A percentile compares a stretch with the other conserved stretches of the same genome.
phyloP scores from a whole-genome alignment of 148 eudicot genomes.

The Camellia japonica region DNA sequence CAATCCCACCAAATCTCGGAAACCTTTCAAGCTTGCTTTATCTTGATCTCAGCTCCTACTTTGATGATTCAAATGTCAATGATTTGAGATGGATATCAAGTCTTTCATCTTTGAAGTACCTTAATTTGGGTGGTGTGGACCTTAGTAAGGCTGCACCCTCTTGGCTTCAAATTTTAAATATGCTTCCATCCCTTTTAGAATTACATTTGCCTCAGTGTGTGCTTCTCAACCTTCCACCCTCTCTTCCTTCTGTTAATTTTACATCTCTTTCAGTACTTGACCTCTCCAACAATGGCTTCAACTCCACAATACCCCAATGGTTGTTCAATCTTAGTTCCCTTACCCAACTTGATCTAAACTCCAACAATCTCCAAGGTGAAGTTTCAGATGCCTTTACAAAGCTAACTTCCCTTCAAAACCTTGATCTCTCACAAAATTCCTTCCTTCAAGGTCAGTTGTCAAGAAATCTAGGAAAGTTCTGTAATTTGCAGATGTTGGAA shows the following conservation, averaged over 20 bases:
- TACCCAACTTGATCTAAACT: neutral
- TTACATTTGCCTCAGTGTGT: slow-evolving; percentile 16
- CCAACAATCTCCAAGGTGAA: no score
- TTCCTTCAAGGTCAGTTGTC: neutral
- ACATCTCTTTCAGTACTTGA: slow-evolving; percentile 21
- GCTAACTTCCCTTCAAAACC: no score
- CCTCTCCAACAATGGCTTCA: slow-evolving; percentile 22
- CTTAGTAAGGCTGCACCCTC: neutral
- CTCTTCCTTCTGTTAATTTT: slow-evolving; percentile 15
- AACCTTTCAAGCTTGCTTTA: neutral
- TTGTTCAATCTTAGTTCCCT: slow-evolving; percentile 20
- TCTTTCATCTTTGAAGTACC: slow-evolving; percentile 7
- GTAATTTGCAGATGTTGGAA: neutral
- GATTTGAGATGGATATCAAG: neutral
- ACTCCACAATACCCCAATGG: slow-evolving; percentile 25
- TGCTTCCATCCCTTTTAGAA: slow-evolving; percentile 17
- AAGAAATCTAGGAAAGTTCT: neutral
- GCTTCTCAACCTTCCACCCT: neutral
- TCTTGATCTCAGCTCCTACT: slow-evolving; percentile 4
- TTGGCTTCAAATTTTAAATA: slow-evolving; percentile 22
- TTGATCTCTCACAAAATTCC: neutral
- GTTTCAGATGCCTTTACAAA: no score
- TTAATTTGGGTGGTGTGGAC: slow-evolving; percentile 17
- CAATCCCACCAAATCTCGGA: no score
- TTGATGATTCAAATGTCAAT: neutral